Evolutionary conservation across 371 early-diverging fungal genomes (phyloP).

Genomic region (Rhizopus delemar): DNA sequence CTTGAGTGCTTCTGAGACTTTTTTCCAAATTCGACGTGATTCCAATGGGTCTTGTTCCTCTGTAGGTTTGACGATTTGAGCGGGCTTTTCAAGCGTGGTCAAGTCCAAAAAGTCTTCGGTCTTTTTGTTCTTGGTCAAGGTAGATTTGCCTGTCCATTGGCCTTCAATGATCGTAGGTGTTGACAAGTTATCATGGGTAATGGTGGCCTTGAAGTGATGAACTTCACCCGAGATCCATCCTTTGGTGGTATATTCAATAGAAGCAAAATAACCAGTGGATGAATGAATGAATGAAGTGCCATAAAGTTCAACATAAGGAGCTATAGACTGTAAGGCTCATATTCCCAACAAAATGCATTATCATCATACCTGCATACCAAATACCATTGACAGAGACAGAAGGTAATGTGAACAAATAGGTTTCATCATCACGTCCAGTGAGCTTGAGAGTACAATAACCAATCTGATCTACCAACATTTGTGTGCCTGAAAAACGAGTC

Average conservation of each 20-base stretch:
- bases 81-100: conserved; percentile 44
- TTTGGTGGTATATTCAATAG: conserved; percentile 74
- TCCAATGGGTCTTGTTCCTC: conserved; percentile 66
- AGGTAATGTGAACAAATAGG: conserved; percentile 75
- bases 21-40: conserved; percentile 74
- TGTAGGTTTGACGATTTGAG: conserved; percentile 51
- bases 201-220: conserved; percentile 73
- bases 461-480: conserved; percentile 78
- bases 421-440: conserved; percentile 61
- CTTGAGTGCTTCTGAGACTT: conserved; percentile 69
- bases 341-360: conserved; percentile 12
- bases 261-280: conserved; percentile 61
- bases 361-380: conserved; percentile 66
- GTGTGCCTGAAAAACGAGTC: conserved; percentile 76
- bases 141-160: conserved; percentile 69
- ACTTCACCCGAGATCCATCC: conserved; percentile 83
- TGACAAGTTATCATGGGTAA: conserved; percentile 42
- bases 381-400: conserved; percentile 78
- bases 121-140: conserved; percentile 49
- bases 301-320: conserved; percentile 78
- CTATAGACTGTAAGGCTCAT: conserved; percentile 24
- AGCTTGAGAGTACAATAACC: conserved; percentile 69
- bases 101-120: conserved; percentile 64
- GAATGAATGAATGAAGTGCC: conserved; percentile 72
- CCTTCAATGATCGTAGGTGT: conserved; percentile 57